Base-by-base conservation (phyloP, 1,139 yeast species). In the Pichia cactophila region DNA sequence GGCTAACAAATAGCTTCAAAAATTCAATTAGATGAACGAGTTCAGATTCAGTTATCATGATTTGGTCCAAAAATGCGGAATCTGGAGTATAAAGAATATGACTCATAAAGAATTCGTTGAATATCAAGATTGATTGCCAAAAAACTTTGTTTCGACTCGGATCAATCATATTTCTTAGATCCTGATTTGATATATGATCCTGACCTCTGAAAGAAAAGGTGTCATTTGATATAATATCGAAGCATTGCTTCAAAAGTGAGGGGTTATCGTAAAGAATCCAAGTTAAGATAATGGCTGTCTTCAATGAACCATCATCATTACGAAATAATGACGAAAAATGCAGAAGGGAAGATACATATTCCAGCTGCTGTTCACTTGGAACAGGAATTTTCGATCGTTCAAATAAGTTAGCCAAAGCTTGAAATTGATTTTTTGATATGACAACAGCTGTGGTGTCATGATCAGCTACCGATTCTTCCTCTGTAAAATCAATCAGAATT, bases 1-100 rank as follows among this genome's bases (percentile, higher is more conserved):
- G 45, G 47, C 83, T 74, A 28, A 83, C 76, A n/a, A 82, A 65
- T 33, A 69, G 66, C 55, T 80, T 80, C 48, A 86, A 66, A 52
- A 83, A 77, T 2, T 58, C 52, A 4, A 82, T 69, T 52, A 86
- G 71, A 0, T 66, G 60, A 4, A 58, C 54, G 6, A 83, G 73
- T n/a, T 78, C 74, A 0, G 67, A 70, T 16, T 70, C 57, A 0
- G 75, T 64, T n/a, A 86, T 49, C 9, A 42, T 26, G 2, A 51
- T 45, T 5, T 46, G 26, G 2, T 17, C 39, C 5, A 41, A 46
- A 23, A 51, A 45, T 3, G 20, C 29, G 10, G 44, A 49, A 40
- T 49, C 47, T 2, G 54, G 23, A 5, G 51, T 41, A 12, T 46
- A 41, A 4, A 45, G 38, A 4, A 51, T 33, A 14, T 46, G 36